Evolutionary conservation across 2,329 filamentous ascomycete species (phyloP).

Genomic region (Ciborinia camelliae): DNA sequence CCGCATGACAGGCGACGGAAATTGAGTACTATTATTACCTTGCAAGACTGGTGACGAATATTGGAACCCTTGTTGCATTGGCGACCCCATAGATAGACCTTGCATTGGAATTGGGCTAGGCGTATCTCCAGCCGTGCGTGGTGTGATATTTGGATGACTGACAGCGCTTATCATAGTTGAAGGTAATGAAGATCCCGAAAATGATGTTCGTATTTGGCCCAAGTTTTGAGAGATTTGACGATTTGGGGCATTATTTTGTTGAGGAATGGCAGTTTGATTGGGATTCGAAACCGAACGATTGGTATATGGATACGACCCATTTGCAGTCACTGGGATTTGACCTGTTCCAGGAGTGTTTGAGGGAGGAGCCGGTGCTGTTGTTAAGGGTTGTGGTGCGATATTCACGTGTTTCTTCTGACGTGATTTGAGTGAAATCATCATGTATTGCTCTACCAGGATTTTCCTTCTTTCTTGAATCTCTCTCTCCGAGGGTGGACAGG

Average conservation of each 20-base stretch:
- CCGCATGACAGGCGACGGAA: background rate
- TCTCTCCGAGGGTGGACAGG: conserved; percentile 29
- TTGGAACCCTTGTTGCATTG: conserved; percentile 26
- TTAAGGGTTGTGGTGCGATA: background rate
- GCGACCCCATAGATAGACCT: conserved; percentile 30
- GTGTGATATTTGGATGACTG: background rate
- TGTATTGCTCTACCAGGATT: conserved; percentile 11
- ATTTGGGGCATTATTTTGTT: background rate
- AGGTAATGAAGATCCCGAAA: background rate
- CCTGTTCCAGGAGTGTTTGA: background rate
- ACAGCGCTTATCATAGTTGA: background rate
- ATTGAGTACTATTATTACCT: conserved; percentile 20
- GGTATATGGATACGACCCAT: background rate
- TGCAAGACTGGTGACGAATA: conserved; percentile 16
- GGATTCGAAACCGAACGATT: background rate
- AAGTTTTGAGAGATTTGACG: background rate
- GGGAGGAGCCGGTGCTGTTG: background rate
- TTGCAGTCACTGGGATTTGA: background rate
- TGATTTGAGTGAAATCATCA: background rate
- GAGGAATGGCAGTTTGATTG: background rate
- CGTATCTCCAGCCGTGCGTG: conserved; percentile 19
- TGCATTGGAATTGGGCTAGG: conserved; percentile 30
- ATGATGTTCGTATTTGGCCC: conserved; percentile 14
- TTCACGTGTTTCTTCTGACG: conserved; percentile 6
- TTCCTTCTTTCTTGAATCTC: conserved; percentile 32